Evolutionary conservation across 169 alveolate genomes (phyloP), one percentile per base, ranked within the genome.

Genomic region (Cryptosporidium felis): DNA sequence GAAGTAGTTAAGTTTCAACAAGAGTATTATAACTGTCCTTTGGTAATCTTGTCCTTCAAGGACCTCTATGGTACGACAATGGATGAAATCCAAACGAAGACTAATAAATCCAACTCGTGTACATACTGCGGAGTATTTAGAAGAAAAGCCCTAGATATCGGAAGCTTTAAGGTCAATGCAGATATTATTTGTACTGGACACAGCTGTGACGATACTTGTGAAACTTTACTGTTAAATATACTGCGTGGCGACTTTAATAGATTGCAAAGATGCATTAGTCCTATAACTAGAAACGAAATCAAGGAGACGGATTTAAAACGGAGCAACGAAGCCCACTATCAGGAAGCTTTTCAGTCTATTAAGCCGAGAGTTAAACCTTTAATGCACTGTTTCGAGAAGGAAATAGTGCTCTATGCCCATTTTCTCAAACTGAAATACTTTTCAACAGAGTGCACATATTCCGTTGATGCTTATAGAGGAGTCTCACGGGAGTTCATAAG

Each of bases 121-220:
- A 98, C 99, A 5, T 97, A 94, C 74, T 98, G 99, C 82, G 99
- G 99, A 0, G 98, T 97, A 9, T 97, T 97, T 82, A 92, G 99
- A 49, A 93, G 99, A 82, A 95, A 97, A 89, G 98, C 99, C 4
- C 90, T 98, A 41, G 99, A 98, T 51, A 92, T 95, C 81, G 99
- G 99, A 9, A 98, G 99, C 38, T 81, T 92, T 74, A 51, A 92
- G 47, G 92, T 96, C 21, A 92, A 92, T 34, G 98, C 98, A 16
- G 96, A 96, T 80, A 95, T 94, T 49, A 92, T 97, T 23, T 94
- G 96, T 58, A 98, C 99, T n/a, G 99, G 99, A 0, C 99, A 98
- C 89, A 98, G 96, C 91, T 98, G 98, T 9, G 99, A 98, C 91
- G 99, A 98, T 89, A 93, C 95, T 38, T 99, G 99, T 5, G 99